Percentiles rank a stretch among this genome's conserved stretches.
Conservation (phyloP, 1,139 yeast species). For the Saccharomyces hybrid region DNA sequence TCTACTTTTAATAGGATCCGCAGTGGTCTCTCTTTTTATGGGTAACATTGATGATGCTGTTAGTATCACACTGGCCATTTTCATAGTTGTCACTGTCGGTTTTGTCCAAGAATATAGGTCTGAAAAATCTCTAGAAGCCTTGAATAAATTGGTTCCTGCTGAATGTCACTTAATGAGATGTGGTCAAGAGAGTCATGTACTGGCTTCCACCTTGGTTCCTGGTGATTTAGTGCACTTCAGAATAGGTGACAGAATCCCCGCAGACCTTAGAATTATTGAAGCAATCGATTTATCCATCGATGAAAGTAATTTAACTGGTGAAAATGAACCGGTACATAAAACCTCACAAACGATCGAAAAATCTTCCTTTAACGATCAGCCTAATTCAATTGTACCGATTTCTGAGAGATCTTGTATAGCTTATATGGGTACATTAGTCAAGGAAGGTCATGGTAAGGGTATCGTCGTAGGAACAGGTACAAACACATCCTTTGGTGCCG, state of each 20-base stretch:
- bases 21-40: constrained; percentile 76
- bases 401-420: constrained; percentile 72
- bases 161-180: constrained; percentile 83
- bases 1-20: constrained; percentile 78
- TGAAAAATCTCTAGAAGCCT: constrained; percentile 86
- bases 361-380: constrained; percentile 25
- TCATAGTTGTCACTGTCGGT: constrained; percentile 90
- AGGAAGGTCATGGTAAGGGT: constrained; percentile 91
- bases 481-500: constrained; percentile 83
- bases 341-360: constrained; percentile 34
- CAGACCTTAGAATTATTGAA: constrained; percentile 74
- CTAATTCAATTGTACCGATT: constrained; percentile 40
- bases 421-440: constrained; percentile 91
- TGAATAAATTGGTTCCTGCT: constrained; percentile 87
- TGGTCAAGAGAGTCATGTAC: constrained; percentile 63
- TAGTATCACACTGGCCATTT: constrained; percentile 77
- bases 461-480: constrained; percentile 86
- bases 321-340: constrained; percentile 77
- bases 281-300: constrained; percentile 76
- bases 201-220: constrained; percentile 84
- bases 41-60: constrained; percentile 92
- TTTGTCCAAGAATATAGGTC: constrained; percentile 94
- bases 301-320: constrained; percentile 92
- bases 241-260: constrained; percentile 94
- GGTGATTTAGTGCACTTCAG: constrained; percentile 85